phyloP scores from a whole-genome alignment of 495 filamentous ascomycete genomes.

The Paragyromitra xinjiangensis region DNA sequence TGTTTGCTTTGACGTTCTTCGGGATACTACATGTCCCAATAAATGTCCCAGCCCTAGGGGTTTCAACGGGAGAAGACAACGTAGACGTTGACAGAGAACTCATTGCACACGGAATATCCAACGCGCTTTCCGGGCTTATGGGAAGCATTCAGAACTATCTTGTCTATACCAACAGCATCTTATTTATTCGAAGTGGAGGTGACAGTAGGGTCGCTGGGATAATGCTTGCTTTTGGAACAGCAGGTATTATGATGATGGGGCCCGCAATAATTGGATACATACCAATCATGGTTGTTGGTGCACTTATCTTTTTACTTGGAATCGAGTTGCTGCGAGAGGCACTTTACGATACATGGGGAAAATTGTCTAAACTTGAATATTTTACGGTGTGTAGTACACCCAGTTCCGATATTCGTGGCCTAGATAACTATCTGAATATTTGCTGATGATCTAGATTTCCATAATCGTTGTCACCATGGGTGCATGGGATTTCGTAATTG shows the following conservation, averaged over 20 bases:
- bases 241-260: conserved; percentile 81
- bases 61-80: conserved; percentile 89
- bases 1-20: conserved; percentile 98
- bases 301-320: conserved; percentile 90
- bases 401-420: neutral
- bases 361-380: conserved; percentile 85
- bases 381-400: conserved; percentile 70
- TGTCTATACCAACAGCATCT: conserved; percentile 93
- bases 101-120: conserved; percentile 90
- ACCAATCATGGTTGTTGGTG: conserved; percentile 94
- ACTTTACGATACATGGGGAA: conserved; percentile 84
- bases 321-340: conserved; percentile 90
- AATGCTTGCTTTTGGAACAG: conserved; percentile 82
- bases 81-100: conserved; percentile 90
- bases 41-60: conserved; percentile 90
- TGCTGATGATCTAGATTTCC: conserved; percentile 68
- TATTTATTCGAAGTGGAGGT: conserved; percentile 92
- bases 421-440: conserved; percentile 7
- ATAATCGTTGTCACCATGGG: conserved; percentile 97
- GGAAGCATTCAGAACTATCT: conserved; percentile 98
- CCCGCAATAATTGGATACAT: conserved; percentile 91
- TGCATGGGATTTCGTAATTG: conserved; percentile 91
- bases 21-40: conserved; percentile 97
- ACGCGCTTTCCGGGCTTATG: conserved; percentile 81
- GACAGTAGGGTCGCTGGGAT: conserved; percentile 84